phyloP scores from a whole-genome alignment of 345 rosid species.

The Hibiscus trionum region DNA sequence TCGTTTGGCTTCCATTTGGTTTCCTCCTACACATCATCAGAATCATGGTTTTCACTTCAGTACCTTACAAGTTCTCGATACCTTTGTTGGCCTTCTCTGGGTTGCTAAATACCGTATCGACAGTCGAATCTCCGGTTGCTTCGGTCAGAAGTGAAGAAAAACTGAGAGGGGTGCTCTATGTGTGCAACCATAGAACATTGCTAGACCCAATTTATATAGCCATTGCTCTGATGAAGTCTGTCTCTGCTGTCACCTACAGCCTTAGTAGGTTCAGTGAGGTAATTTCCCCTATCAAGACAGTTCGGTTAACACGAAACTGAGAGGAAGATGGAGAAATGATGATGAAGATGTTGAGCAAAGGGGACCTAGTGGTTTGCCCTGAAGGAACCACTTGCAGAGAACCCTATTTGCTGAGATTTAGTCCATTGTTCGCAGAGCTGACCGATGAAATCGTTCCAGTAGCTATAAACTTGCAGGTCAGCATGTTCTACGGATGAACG shows the following conservation, averaged over 20 bases:
- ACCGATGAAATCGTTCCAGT: slow-evolving; percentile 40
- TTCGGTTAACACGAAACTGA: slow-evolving; percentile 36
- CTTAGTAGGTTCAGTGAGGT: slow-evolving; percentile 34
- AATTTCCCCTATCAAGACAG: slow-evolving; percentile 36
- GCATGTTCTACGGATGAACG: slow-evolving; percentile 50
- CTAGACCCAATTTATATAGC: slow-evolving; percentile 43
- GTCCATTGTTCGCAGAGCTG: slow-evolving; percentile 54
- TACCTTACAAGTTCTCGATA: slow-evolving; percentile 16
- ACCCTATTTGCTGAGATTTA: slow-evolving; percentile 50
- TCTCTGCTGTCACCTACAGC: slow-evolving; percentile 51
- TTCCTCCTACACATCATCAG: slow-evolving; percentile 20
- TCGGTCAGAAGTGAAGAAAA: neutral
- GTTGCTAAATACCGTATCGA: neutral
- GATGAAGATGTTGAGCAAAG: slow-evolving; percentile 25
- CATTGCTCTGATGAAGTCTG: slow-evolving; percentile 19
- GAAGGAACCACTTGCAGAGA: slow-evolving; percentile 68
- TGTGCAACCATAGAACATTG: slow-evolving; percentile 54
- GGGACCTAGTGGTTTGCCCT: slow-evolving; percentile 46
- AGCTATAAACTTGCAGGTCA: slow-evolving; percentile 37
- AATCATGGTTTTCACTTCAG: neutral
- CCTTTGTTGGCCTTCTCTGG: slow-evolving; percentile 22
- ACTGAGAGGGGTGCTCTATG: slow-evolving; percentile 21
- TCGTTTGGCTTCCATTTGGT: slow-evolving; percentile 33
- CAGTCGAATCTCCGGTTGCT: neutral
- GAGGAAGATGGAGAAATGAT: slow-evolving; percentile 29